phyloP scores from a whole-genome alignment of 176 grass and related monocot species.

The Raddia guianensis region DNA sequence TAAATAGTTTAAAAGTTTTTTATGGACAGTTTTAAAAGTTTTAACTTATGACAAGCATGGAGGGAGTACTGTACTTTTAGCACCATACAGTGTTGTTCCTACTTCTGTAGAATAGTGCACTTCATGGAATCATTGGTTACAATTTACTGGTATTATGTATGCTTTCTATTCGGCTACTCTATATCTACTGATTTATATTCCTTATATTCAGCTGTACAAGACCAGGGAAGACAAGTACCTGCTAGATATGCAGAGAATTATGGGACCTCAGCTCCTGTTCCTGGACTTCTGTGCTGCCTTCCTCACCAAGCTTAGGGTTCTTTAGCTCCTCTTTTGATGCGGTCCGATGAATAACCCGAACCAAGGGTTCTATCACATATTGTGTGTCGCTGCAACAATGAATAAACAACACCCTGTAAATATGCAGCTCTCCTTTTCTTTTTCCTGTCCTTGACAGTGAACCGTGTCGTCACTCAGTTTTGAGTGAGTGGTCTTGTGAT shows the following conservation, averaged over 20 bases:
- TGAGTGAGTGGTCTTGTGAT: slow-evolving; percentile 36
- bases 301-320: slow-evolving; percentile 81
- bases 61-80: no score
- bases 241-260: slow-evolving; percentile 87
- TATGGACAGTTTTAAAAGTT: no score
- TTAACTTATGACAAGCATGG: no score
- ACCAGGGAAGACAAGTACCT: slow-evolving; percentile 87
- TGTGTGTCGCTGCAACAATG: slow-evolving; percentile 18
- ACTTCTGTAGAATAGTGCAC: neutral
- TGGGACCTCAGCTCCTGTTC: slow-evolving; percentile 77
- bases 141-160: neutral
- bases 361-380: slow-evolving; percentile 43
- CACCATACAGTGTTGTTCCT: no score
- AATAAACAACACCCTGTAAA: slow-evolving; percentile 58
- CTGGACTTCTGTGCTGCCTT: slow-evolving; percentile 89
- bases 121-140: neutral
- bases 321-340: slow-evolving; percentile 44
- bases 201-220: slow-evolving; percentile 80
- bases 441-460: slow-evolving; percentile 16
- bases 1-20: no score
- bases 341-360: slow-evolving; percentile 38
- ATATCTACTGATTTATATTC: slow-evolving; percentile 25
- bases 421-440: slow-evolving; percentile 32
- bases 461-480: slow-evolving; percentile 33
- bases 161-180: neutral